Evolutionary conservation across 148 eudicot species (phyloP).

Genomic region (Rhododendron ovatum): DNA sequence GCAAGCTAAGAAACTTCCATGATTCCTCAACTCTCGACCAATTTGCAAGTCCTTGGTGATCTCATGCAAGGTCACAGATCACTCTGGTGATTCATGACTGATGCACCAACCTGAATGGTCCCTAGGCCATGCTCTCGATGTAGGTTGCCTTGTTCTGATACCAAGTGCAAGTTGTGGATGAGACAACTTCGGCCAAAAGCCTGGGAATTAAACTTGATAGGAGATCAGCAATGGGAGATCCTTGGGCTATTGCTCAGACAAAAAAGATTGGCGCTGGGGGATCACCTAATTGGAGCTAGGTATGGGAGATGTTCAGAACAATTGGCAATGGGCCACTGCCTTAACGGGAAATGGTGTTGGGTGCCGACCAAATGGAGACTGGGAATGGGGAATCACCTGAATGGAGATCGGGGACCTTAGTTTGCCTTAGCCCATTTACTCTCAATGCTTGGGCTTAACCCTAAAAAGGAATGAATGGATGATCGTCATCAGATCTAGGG

Average conservation of each 20-base stretch:
- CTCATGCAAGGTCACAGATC: not conserved
- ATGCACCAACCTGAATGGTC: not conserved
- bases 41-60: not conserved
- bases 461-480: not conserved
- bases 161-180: not conserved
- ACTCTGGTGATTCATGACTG: not conserved
- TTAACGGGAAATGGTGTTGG: not conserved
- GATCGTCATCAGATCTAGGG: not conserved
- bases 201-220: not conserved
- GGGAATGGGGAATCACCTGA: not conserved
- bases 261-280: not conserved
- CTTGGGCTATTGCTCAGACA: not conserved
- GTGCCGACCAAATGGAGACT: not conserved
- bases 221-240: not conserved
- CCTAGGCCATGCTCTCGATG: not conserved
- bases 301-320: not conserved
- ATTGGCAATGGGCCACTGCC: not conserved
- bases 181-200: not conserved
- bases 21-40: not conserved
- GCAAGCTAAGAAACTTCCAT: not conserved
- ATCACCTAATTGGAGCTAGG: not conserved
- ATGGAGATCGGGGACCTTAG: not conserved
- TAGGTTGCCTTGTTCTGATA: not conserved
- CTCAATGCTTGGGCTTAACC: not conserved
- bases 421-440: not conserved